These are phyloP conservation scores for Backusella luteola DNA, from an alignment of 192 early-diverging fungal species.

Conservation along the genomic window DNA sequence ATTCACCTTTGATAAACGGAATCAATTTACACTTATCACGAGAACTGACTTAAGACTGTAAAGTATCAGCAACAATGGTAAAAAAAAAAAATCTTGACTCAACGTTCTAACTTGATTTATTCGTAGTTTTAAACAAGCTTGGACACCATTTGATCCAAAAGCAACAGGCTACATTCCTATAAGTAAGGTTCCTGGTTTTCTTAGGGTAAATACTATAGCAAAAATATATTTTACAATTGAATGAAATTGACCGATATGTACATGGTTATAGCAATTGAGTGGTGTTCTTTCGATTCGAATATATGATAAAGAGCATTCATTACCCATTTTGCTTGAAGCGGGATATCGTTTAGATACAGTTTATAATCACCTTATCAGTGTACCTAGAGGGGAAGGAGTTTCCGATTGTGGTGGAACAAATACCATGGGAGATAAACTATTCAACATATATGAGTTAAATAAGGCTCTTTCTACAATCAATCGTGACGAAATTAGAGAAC, in stretches of 20 bases:
- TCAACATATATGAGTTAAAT: slow-evolving; percentile 15
- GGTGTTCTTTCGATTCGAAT: slow-evolving; percentile 22
- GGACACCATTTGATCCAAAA: slow-evolving; percentile 17
- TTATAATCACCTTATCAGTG: slow-evolving; percentile 8
- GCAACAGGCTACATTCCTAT: slow-evolving; percentile 26
- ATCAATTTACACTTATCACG: slow-evolving; percentile 20
- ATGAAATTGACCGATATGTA: background rate
- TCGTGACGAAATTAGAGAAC: background rate
- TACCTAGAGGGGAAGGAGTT: background rate
- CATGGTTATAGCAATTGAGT: slow-evolving; percentile 13
- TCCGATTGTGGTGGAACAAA: background rate
- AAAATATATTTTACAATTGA: background rate
- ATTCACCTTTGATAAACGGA: slow-evolving; percentile 29
- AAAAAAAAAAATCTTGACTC: background rate
- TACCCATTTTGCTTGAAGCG: slow-evolving; percentile 10
- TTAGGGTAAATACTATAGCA: slow-evolving; percentile 7
- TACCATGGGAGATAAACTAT: background rate
- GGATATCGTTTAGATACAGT: slow-evolving; percentile 16
- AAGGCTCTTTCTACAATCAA: slow-evolving; percentile 23
- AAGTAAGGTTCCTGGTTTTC: slow-evolving; percentile 18
- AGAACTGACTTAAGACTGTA: slow-evolving; percentile 19
- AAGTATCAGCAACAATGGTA: background rate
- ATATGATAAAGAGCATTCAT: slow-evolving; percentile 9
- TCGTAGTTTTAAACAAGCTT: slow-evolving; percentile 25
- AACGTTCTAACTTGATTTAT: background rate